A percentile compares a stretch with the other conserved stretches of the same genome.
These are phyloP conservation scores for Vigna trinervia DNA, from an alignment of 306 rosid genomes.

Conservation along the genomic window DNA sequence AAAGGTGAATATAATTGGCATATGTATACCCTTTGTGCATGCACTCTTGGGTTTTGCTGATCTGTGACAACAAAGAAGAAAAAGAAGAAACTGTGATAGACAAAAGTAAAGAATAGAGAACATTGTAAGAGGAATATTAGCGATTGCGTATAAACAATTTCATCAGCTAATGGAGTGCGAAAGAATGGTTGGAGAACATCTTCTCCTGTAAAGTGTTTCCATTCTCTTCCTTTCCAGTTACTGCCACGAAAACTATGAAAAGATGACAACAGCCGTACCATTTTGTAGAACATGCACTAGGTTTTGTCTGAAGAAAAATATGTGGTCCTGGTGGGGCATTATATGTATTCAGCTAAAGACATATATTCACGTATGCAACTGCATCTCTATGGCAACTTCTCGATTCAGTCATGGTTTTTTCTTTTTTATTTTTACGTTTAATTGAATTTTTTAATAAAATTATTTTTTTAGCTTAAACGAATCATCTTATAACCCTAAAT, in stretches of 20 bases:
- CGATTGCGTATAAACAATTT: slow-evolving; percentile 8
- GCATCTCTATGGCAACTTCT: not conserved
- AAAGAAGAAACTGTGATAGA: not conserved
- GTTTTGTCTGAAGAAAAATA: slow-evolving; percentile 39
- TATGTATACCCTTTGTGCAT: slow-evolving; percentile 4
- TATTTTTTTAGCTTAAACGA: too few relatives aligned
- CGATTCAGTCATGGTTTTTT: too few relatives aligned
- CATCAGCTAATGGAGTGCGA: not conserved
- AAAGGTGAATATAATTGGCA: not conserved
- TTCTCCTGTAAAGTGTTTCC: slow-evolving; percentile 48
- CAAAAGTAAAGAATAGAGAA: not conserved
- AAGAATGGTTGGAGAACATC: slow-evolving; percentile 32
- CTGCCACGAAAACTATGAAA: not conserved
- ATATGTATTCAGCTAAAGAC: slow-evolving; percentile 28
- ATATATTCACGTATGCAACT: not conserved
- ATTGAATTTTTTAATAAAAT: not conserved
- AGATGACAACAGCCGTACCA: slow-evolving; percentile 25
- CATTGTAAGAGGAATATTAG: not conserved
- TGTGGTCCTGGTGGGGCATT: slow-evolving; percentile 42
- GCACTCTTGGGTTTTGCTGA: not conserved
- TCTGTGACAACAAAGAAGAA: not conserved
- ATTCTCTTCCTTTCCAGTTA: slow-evolving; percentile 42
- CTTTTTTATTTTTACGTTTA: not conserved
- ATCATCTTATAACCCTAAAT: too few relatives aligned
- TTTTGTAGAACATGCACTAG: slow-evolving; percentile 36